Percentiles rank a stretch among this genome's conserved stretches.
These are phyloP conservation scores for Phialemonium atrogriseum DNA, from an alignment of 2,329 filamentous ascomycete genomes.

Conservation along the genomic window DNA sequence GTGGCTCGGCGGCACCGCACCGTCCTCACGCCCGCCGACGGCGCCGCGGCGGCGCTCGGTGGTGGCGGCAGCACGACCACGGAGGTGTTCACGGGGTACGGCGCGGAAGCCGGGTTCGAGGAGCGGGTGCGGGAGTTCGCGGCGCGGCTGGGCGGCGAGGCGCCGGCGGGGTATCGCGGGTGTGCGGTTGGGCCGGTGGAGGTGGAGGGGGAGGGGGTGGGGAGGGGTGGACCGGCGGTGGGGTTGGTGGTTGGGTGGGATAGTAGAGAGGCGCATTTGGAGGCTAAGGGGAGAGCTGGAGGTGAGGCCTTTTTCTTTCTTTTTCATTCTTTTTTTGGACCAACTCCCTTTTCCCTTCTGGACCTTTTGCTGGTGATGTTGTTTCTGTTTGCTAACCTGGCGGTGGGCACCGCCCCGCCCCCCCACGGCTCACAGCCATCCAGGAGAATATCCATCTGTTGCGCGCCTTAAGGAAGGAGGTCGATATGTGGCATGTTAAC, in stretches of 20 bases:
- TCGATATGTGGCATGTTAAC: slow-evolving; percentile 2
- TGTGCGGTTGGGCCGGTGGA: neutral
- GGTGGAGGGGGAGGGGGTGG: slow-evolving; percentile 1
- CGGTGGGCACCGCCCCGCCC: no score
- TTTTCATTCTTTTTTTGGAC: no score
- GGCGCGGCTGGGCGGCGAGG: neutral
- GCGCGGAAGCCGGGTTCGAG: slow-evolving; percentile 1
- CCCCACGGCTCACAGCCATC: no score
- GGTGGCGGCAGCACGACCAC: neutral
- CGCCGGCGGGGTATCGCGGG: neutral
- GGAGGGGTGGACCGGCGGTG: neutral
- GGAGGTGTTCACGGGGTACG: slow-evolving; percentile 1
- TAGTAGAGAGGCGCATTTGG: neutral
- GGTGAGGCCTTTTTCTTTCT: no score
- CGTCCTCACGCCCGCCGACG: neutral
- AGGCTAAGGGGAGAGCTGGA: neutral
- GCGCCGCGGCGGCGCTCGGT: neutral
- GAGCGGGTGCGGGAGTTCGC: neutral
- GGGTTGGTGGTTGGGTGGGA: slow-evolving; percentile 1
- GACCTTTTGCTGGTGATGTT: no score
- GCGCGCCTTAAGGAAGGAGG: neutral
- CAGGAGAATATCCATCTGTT: neutral
- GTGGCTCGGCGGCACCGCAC: no score
- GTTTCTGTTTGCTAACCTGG: neutral
- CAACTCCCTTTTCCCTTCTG: no score